phyloP scores from a whole-genome alignment of 2,329 filamentous ascomycete species.

The Zasmidium citrigriseum region DNA sequence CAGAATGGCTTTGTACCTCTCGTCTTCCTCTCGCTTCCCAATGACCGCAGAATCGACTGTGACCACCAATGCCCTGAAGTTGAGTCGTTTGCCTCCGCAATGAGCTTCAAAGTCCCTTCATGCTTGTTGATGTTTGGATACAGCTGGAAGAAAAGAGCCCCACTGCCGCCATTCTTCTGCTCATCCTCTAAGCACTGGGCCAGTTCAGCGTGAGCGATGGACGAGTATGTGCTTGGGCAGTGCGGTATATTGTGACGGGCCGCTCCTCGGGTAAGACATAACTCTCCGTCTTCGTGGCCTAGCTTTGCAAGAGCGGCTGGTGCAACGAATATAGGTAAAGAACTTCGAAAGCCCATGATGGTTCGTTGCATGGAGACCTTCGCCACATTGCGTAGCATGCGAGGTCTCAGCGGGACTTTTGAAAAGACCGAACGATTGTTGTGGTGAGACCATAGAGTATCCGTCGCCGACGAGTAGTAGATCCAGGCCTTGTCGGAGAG shows the following conservation, averaged over 20 bases:
- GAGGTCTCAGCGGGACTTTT: background rate
- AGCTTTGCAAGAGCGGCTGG: constrained; percentile 80
- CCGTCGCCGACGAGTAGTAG: constrained; percentile 1
- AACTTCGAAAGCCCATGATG: background rate
- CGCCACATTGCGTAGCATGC: background rate
- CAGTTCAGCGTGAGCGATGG: constrained; percentile 33
- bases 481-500: constrained; percentile 12
- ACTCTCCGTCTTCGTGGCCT: constrained; percentile 57
- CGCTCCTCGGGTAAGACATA: constrained; percentile 50
- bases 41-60: constrained; percentile 36
- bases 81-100: constrained; percentile 12
- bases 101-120: background rate
- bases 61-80: constrained; percentile 33
- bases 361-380: background rate
- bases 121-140: constrained; percentile 21
- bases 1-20: constrained; percentile 39
- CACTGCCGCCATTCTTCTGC: constrained; percentile 23
- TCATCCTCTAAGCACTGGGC: constrained; percentile 35
- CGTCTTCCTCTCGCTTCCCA: constrained; percentile 19
- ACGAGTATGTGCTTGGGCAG: background rate
- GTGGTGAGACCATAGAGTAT: background rate
- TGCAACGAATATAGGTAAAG: background rate
- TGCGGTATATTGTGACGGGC: constrained; percentile 21
- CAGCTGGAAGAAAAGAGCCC: constrained; percentile 41
- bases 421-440: background rate